These are phyloP conservation scores for Funneliformis mosseae DNA, from an alignment of 192 early-diverging fungal genomes.

Conservation along the genomic window DNA sequence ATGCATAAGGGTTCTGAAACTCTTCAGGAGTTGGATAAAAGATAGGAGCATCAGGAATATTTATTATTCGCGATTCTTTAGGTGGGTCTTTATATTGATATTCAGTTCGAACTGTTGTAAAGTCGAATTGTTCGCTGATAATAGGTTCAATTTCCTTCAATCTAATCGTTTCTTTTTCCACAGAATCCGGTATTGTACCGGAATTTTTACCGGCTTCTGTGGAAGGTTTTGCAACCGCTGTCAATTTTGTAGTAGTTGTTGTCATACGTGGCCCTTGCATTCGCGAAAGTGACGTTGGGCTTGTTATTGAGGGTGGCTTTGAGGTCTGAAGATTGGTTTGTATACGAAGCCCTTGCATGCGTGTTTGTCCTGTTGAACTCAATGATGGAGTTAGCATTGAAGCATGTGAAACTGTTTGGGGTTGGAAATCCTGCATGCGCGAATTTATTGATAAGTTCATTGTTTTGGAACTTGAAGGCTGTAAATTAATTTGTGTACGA, in stretches of 20 bases:
- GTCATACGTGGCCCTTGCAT: neutral
- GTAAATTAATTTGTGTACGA: neutral
- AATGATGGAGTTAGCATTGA: neutral
- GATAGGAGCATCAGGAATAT: neutral
- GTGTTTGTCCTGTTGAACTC: neutral
- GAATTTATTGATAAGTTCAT: neutral
- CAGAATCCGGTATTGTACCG: neutral
- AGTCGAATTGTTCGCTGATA: neutral
- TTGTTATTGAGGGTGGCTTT: neutral
- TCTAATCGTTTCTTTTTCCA: neutral
- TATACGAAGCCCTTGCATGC: neutral
- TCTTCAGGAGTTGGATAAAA: conserved; percentile 78
- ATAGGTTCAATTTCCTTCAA: neutral
- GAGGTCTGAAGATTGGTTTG: neutral
- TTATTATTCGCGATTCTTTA: neutral
- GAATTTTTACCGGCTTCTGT: neutral
- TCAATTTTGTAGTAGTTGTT: neutral
- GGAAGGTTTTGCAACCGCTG: neutral
- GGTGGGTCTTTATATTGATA: neutral
- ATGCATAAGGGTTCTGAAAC: conserved; percentile 82
- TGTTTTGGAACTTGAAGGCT: neutral
- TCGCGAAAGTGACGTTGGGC: neutral
- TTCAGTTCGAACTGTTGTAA: neutral
- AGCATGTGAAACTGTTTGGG: neutral
- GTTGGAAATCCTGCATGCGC: neutral